phyloP scores from a whole-genome alignment of 192 early-diverging fungal species.

The Backusella australiensis region DNA sequence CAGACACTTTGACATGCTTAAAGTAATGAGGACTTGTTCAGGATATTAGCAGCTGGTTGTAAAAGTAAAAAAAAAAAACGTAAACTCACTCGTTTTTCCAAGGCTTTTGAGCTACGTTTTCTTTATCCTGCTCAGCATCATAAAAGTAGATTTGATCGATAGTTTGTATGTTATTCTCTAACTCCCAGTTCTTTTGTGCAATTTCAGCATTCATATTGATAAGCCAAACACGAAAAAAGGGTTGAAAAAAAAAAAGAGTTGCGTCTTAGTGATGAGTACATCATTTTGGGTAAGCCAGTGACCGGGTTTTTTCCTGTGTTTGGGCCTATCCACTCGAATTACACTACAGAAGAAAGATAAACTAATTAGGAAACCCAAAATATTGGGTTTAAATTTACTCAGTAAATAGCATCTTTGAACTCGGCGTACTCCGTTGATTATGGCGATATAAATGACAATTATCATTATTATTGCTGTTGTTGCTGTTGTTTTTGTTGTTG shows the following conservation, averaged over 20 bases:
- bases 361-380: background rate
- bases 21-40: slow-evolving; percentile 74
- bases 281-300: too few species aligned
- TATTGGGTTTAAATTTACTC: too few species aligned
- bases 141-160: slow-evolving; percentile 83
- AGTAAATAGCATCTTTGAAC: too few species aligned
- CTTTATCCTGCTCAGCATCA: slow-evolving; percentile 66
- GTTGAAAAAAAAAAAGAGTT: background rate
- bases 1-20: slow-evolving; percentile 88
- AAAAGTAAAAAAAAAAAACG: background rate
- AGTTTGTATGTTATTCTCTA: slow-evolving; percentile 77
- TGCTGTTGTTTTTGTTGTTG: background rate
- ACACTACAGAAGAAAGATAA: background rate
- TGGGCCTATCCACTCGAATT: too few species aligned
- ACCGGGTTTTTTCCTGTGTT: too few species aligned
- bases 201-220: slow-evolving; percentile 43
- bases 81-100: slow-evolving; percentile 79
- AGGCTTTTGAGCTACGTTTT: slow-evolving; percentile 61
- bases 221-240: background rate
- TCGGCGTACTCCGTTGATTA: background rate
- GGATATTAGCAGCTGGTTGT: background rate
- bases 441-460: background rate
- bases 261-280: too few species aligned
- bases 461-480: background rate
- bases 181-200: slow-evolving; percentile 56